Evolutionary conservation across 2,329 filamentous ascomycete genomes (phyloP), one percentile per base, ranked within the genome.

Genomic region (Canariomyces notabilis): DNA sequence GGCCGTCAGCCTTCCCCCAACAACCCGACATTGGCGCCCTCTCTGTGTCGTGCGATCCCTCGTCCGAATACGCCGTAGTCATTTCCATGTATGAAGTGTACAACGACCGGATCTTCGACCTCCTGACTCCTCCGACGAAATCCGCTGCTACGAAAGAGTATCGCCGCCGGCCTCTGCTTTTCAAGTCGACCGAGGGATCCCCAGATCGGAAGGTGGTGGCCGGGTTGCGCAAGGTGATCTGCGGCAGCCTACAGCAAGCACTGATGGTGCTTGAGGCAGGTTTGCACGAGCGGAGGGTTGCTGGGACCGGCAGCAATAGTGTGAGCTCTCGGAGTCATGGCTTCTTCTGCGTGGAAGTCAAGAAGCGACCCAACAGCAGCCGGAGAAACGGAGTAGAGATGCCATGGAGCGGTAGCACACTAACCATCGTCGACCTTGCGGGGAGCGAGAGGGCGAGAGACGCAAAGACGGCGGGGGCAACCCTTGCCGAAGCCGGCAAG

Each of bases 21-120:
- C 70, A 75, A 5, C 91, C 91, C 7, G 82, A 89, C 53, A 80
- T 95, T 42, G 80, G 82, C 64, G 74, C 82, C 42, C 72, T 95
- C 35, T 70, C 76, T 4, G 74, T 94, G 0, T 74, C 80, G 0
- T 72, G 81, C 38, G 85, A 90, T 51, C 72, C 75, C 1, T 77
- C 77, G 16, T 80, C 84, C 44, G 88, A 95, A 57, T 96, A 96
- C 58, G 85, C 86, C 4, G 82, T 98, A 44, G 72, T 98, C 9
- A 76, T 98, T 18, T 95, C 89, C 44, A 98, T 98, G 90, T 97
- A 97, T 66, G 93, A 98, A 65, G 91, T 98, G 1, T 96, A 98
- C 71, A 98, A 98, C 61, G 91, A 98, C 67, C 83, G 90, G 29
- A 97, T 98, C 55, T 97, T 94, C 64, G 93, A 98, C 60, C 80